Evolutionary conservation across 2,329 filamentous ascomycete genomes (phyloP).

Genomic region (Diatrype stigma): DNA sequence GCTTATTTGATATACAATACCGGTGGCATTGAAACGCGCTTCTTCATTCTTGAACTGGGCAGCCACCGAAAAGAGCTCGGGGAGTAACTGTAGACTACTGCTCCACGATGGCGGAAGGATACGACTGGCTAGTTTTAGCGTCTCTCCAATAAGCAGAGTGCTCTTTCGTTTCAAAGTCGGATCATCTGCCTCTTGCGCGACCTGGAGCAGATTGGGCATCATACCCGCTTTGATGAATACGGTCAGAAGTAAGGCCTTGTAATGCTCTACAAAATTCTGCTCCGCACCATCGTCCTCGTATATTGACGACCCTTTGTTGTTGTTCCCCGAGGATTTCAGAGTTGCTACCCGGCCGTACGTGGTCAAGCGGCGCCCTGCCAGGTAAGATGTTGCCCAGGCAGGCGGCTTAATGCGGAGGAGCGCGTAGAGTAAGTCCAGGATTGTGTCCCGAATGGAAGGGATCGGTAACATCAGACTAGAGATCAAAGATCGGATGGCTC

Average conservation of each 20-base stretch:
- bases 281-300: slow-evolving; percentile 66
- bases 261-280: slow-evolving; percentile 89
- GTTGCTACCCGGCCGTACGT: slow-evolving; percentile 95
- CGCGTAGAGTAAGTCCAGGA: slow-evolving; percentile 81
- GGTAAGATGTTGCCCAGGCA: slow-evolving; percentile 91
- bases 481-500: slow-evolving; percentile 75
- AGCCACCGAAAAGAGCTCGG: slow-evolving; percentile 76
- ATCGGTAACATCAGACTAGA: slow-evolving; percentile 58
- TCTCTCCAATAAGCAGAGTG: slow-evolving; percentile 84
- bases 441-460: slow-evolving; percentile 61
- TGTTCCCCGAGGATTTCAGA: slow-evolving; percentile 60
- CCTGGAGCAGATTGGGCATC: slow-evolving; percentile 55
- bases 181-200: slow-evolving; percentile 65
- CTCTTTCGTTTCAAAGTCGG: slow-evolving; percentile 78
- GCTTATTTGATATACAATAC: slow-evolving; percentile 96
- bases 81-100: slow-evolving; percentile 78
- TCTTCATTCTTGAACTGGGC: slow-evolving; percentile 67
- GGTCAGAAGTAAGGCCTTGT: slow-evolving; percentile 82
- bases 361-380: slow-evolving; percentile 86
- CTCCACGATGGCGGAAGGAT: slow-evolving; percentile 80
- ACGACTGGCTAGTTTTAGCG: slow-evolving; percentile 83
- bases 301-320: slow-evolving; percentile 42
- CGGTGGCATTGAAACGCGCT: slow-evolving; percentile 73
- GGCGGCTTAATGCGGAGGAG: slow-evolving; percentile 84
- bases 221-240: slow-evolving; percentile 81